A percentile compares a stretch with the other conserved stretches of the same genome.
Evolutionary conservation across 768 basidiomycete species (phyloP).

Genomic region (Clitopilus hobsonii): DNA sequence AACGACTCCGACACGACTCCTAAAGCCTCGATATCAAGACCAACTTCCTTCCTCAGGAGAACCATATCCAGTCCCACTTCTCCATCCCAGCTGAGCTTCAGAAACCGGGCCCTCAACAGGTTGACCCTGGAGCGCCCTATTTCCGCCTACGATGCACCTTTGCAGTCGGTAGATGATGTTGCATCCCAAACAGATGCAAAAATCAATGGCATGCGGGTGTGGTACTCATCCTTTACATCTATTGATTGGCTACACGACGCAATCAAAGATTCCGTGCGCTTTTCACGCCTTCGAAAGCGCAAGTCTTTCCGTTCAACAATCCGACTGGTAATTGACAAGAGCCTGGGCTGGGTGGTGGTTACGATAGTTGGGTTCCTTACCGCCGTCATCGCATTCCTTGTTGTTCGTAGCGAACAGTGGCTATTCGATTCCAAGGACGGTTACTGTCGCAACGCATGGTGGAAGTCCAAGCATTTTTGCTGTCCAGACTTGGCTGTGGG

Average conservation of each 20-base stretch:
- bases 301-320: constrained; percentile 67
- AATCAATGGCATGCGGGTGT: constrained; percentile 85
- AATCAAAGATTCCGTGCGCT: constrained; percentile 88
- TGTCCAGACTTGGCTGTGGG: constrained; percentile 44
- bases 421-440: constrained; percentile 94
- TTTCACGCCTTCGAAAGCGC: constrained; percentile 63
- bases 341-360: constrained; percentile 85
- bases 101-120: constrained; percentile 35
- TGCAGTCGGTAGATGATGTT: constrained; percentile 27
- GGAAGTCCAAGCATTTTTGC: constrained; percentile 77
- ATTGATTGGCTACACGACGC: constrained; percentile 97
- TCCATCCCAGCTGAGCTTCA: constrained; percentile 31
- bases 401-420: constrained; percentile 82
- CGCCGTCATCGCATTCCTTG: constrained; percentile 80
- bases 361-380: constrained; percentile 85
- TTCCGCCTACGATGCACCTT: constrained; percentile 64
- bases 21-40: constrained; percentile 18
- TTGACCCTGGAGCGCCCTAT: constrained; percentile 56
- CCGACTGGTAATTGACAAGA: constrained; percentile 65
- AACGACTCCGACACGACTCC: constrained; percentile 18
- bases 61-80: constrained; percentile 32
- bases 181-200: constrained; percentile 54
- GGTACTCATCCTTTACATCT: constrained; percentile 87
- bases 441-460: constrained; percentile 68
- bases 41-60: constrained; percentile 25